Conservation (phyloP, 2,329 filamentous ascomycete genomes). For the Microsporum ferrugineum region DNA sequence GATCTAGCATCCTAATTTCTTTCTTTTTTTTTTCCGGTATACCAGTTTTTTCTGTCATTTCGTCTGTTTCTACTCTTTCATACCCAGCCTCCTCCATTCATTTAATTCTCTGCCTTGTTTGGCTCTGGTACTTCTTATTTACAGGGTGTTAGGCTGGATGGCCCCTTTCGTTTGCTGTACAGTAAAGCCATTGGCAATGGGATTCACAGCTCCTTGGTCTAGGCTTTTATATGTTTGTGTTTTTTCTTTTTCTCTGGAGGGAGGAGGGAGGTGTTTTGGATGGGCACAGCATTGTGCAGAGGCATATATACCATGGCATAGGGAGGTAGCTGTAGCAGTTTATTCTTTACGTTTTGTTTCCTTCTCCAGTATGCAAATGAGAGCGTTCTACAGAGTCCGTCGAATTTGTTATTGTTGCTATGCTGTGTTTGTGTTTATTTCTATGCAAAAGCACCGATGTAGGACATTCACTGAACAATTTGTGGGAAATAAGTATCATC, state of each 20-base stretch:
- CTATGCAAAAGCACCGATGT: background rate
- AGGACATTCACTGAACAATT: background rate
- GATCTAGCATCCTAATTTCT: background rate
- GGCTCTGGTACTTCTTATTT: background rate
- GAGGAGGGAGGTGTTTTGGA: background rate
- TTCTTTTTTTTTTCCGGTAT: background rate
- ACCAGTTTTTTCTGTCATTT: background rate
- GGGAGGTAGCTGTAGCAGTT: background rate
- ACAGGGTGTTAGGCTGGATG: background rate
- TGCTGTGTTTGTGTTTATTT: too few species aligned
- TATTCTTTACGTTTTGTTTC: background rate
- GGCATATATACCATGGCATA: background rate
- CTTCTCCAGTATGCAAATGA: background rate
- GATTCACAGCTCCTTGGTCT: background rate
- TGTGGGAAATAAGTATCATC: background rate
- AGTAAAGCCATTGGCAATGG: background rate
- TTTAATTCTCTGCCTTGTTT: background rate
- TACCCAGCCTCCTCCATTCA: background rate
- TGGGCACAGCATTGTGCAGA: background rate
- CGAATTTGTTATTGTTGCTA: background rate
- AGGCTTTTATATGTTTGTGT: background rate
- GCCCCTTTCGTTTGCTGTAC: background rate
- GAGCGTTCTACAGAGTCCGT: background rate
- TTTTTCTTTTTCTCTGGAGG: background rate
- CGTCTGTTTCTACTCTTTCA: background rate